These are phyloP conservation scores for Niveomyces coronatus DNA, from an alignment of 2,329 filamentous ascomycete genomes.

Conservation along the genomic window DNA sequence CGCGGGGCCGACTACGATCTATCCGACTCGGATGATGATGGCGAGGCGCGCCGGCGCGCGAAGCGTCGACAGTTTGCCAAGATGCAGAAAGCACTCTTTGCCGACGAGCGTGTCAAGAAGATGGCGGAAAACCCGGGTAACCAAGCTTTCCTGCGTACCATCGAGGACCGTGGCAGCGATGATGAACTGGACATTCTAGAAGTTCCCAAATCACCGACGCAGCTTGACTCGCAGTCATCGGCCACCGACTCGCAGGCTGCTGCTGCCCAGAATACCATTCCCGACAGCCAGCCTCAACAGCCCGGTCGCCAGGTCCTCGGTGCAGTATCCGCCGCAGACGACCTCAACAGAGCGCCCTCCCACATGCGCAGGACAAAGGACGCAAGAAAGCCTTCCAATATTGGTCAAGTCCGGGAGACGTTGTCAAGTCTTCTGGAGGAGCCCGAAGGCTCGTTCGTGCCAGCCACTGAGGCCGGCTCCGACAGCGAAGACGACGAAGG, in stretches of 20 bases:
- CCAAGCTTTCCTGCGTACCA: conserved; percentile 78
- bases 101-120: conserved; percentile 83
- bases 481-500: conserved; percentile 32
- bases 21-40: conserved; percentile 83
- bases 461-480: conserved; percentile 26
- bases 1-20: conserved; percentile 73
- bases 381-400: conserved; percentile 58
- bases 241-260: conserved; percentile 20
- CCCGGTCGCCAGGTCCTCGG: conserved; percentile 21
- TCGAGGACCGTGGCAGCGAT: conserved; percentile 71
- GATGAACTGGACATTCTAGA: conserved; percentile 70
- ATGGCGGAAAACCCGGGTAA: conserved; percentile 85
- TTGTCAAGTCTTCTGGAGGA: conserved; percentile 77
- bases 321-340: conserved; percentile 16
- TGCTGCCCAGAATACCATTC: conserved; percentile 24
- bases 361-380: conserved; percentile 50
- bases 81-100: conserved; percentile 80
- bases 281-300: conserved; percentile 39
- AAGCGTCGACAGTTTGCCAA: conserved; percentile 83
- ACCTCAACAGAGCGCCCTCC: conserved; percentile 44
- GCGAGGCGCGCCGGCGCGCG: conserved; percentile 64
- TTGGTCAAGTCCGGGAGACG: conserved; percentile 74
- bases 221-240: conserved; percentile 27
- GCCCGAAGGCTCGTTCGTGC: conserved; percentile 40
- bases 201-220: conserved; percentile 24